Conservation (phyloP, 2,329 filamentous ascomycete genomes). For the Catunica adiposa region DNA sequence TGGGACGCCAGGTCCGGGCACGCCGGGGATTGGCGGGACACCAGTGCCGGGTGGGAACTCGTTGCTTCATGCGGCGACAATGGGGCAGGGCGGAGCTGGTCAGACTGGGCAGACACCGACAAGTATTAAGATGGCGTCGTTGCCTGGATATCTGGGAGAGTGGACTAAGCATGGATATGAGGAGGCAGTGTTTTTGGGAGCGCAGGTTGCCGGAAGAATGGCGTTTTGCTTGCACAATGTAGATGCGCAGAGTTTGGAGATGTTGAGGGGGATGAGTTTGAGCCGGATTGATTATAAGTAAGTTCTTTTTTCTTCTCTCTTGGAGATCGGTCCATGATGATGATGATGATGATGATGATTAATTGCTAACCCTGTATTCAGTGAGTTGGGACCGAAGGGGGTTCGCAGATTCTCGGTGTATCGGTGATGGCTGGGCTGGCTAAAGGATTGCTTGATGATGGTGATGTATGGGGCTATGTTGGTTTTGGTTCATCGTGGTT, state of each 20-base stretch:
- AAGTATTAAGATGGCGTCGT: conserved; percentile 58
- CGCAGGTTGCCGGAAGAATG: conserved; percentile 60
- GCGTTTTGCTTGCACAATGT: conserved; percentile 43
- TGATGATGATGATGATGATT: not conserved
- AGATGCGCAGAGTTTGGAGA: conserved; percentile 34
- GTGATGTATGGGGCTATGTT: too few relatives aligned
- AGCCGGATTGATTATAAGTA: conserved; percentile 46
- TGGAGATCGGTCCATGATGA: too few relatives aligned
- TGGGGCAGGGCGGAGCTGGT: conserved; percentile 29
- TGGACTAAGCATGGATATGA: conserved; percentile 73
- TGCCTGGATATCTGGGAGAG: conserved; percentile 76
- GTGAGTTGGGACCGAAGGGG: conserved; percentile 38
- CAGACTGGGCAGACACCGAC: conserved; percentile 53
- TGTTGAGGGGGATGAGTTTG: conserved; percentile 39
- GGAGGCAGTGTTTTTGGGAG: conserved; percentile 72
- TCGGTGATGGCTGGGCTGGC: conserved; percentile 19
- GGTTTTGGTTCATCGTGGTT: too few relatives aligned
- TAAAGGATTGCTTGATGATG: too few relatives aligned
- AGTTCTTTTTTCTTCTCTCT: conserved; percentile 22
- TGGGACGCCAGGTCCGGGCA: conserved; percentile 52
- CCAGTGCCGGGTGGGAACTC: conserved; percentile 53
- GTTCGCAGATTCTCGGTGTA: conserved; percentile 39
- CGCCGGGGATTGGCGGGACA: conserved; percentile 33
- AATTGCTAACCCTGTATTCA: conserved; percentile 17
- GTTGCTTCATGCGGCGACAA: conserved; percentile 75